Percentiles rank a stretch among this genome's conserved stretches.
phyloP scores from a whole-genome alignment of 1,284 basidiomycete species.

The Trametes pubescens region DNA sequence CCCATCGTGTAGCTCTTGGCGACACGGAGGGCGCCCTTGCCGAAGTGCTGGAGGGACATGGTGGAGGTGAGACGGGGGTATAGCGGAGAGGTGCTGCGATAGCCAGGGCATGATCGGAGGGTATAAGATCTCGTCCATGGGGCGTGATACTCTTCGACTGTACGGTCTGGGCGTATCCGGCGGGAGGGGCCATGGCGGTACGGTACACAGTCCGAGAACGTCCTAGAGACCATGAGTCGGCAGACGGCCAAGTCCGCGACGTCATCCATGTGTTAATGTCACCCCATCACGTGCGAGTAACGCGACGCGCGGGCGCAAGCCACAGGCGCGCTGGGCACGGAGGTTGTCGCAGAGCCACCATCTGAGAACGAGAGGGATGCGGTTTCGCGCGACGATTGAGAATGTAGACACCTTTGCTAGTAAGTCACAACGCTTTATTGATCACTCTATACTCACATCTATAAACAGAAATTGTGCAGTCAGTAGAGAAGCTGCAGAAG shows the following conservation, averaged over 20 bases:
- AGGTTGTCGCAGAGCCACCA: background rate
- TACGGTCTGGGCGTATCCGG: conserved; percentile 5
- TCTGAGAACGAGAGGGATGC: conserved; percentile 15
- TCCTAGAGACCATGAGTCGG: conserved; percentile 13
- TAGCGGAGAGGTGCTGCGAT: background rate
- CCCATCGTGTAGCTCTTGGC: conserved; percentile 94
- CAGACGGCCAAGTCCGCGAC: conserved; percentile 1
- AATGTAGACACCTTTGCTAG: conserved; percentile 30
- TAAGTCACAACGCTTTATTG: background rate
- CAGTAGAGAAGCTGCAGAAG: conserved; percentile 85
- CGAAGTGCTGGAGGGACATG: conserved; percentile 53
- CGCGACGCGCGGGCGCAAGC: conserved; percentile 8
- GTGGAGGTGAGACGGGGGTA: conserved; percentile 8
- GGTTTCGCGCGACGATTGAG: conserved; percentile 30
- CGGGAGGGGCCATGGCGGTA: background rate
- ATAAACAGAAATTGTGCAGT: conserved; percentile 71
- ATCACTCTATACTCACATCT: conserved; percentile 4
- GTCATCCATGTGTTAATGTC: conserved; percentile 13
- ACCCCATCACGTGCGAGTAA: conserved; percentile 12
- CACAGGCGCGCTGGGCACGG: background rate
- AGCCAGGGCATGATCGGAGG: conserved; percentile 1
- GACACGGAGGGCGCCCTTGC: conserved; percentile 78
- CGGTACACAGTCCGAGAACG: conserved; percentile 4
- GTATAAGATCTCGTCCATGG: conserved; percentile 14
- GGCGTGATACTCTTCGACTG: conserved; percentile 1